A percentile compares a stretch with the other conserved stretches of the same genome.
Conservation (phyloP, 177 flowering plant genomes). For the Vitis hybrid region DNA sequence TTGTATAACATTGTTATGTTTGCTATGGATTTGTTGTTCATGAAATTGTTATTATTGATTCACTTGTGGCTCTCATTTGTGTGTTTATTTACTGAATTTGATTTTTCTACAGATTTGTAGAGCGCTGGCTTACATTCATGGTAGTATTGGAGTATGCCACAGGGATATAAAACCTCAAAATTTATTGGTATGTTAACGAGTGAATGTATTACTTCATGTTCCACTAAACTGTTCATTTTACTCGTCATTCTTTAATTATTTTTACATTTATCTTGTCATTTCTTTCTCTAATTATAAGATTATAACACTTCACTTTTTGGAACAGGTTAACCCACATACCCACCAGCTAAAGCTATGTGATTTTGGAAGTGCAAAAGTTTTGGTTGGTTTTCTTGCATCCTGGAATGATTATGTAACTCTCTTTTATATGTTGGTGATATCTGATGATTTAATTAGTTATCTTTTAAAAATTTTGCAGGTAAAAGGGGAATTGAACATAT, state of each 20-base stretch:
- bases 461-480: slow-evolving; percentile 38
- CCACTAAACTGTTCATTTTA: neutral
- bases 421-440: neutral
- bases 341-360: slow-evolving; percentile 89
- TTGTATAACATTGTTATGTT: neutral
- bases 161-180: slow-evolving; percentile 97
- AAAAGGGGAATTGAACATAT: slow-evolving; percentile 82
- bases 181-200: slow-evolving; percentile 51
- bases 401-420: neutral
- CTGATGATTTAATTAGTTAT: neutral
- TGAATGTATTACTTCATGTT: neutral
- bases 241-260: too few relatives aligned
- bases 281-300: neutral
- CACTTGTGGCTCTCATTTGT: neutral
- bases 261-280: neutral
- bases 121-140: slow-evolving; percentile 83
- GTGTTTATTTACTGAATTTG: neutral
- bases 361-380: slow-evolving; percentile 92
- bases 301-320: neutral
- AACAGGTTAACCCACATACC: slow-evolving; percentile 86
- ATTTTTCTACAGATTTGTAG: slow-evolving; percentile 61
- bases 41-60: neutral
- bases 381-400: slow-evolving; percentile 46
- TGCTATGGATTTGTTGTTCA: neutral
- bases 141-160: slow-evolving; percentile 86